Percentiles rank a stretch among this genome's conserved stretches.
Evolutionary conservation across 139 green algal species (phyloP).

Genomic region (Picochlorum sp.): DNA sequence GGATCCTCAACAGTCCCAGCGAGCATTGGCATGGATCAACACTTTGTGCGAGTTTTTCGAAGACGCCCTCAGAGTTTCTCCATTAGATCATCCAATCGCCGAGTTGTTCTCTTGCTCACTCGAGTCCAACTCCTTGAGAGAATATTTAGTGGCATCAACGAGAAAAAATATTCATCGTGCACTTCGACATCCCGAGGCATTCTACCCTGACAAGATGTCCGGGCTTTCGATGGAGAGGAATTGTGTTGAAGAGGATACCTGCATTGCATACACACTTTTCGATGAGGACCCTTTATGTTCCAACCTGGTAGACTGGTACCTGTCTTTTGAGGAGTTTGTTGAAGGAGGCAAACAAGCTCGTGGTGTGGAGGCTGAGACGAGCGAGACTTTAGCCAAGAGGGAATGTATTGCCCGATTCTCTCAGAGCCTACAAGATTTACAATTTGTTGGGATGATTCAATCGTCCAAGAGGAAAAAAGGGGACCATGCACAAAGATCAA

Average conservation of each 20-base stretch:
- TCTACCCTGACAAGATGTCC: background rate
- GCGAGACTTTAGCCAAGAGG: background rate
- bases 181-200: conserved; percentile 9
- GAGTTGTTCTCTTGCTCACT: too few relatives aligned
- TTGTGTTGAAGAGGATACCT: conserved; percentile 22
- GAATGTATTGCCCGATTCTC: conserved; percentile 31
- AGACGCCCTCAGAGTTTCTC: too few relatives aligned
- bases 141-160: conserved; percentile 2
- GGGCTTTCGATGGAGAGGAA: background rate
- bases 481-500: conserved; percentile 29
- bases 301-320: conserved; percentile 44
- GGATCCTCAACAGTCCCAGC: too few relatives aligned
- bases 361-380: background rate
- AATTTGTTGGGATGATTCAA: conserved; percentile 38
- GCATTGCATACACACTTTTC: conserved; percentile 34
- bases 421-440: conserved; percentile 34
- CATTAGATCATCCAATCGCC: too few relatives aligned
- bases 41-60: too few relatives aligned
- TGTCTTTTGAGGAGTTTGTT: conserved; percentile 23
- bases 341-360: background rate
- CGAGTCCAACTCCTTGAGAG: too few relatives aligned
- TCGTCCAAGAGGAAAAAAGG: conserved; percentile 22
- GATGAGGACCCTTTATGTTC: conserved; percentile 27
- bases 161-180: conserved; percentile 30
- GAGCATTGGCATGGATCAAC: too few relatives aligned